These are phyloP conservation scores for Blastobotrys buckinghamii DNA, from an alignment of 1,139 yeast genomes.

Conservation along the genomic window DNA sequence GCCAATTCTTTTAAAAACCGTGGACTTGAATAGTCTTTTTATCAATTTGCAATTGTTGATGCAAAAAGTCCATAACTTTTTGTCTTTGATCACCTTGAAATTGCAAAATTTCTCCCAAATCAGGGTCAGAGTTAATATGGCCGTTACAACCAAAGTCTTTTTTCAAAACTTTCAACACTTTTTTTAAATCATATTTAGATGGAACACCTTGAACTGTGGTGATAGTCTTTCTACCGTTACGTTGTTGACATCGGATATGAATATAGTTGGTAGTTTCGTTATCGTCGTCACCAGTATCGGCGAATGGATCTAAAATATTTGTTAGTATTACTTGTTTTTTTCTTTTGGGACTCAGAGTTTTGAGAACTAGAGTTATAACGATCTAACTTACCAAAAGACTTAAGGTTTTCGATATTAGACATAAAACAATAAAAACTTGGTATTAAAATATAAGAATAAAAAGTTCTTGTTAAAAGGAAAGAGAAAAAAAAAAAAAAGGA, in stretches of 20 bases:
- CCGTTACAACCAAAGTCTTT: slow-evolving; percentile 99
- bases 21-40: slow-evolving; percentile 97
- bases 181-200: slow-evolving; percentile 88
- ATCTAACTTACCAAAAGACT: slow-evolving; percentile 65
- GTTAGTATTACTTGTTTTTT: slow-evolving; percentile 2
- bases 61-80: slow-evolving; percentile 90
- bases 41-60: slow-evolving; percentile 79
- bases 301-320: slow-evolving; percentile 71
- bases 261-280: slow-evolving; percentile 93
- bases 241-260: slow-evolving; percentile 98
- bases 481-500: background rate
- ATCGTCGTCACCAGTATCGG: slow-evolving; percentile 99
- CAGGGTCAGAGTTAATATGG: slow-evolving; percentile 93
- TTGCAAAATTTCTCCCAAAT: slow-evolving; percentile 95
- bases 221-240: slow-evolving; percentile 98
- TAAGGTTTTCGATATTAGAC: slow-evolving; percentile 81
- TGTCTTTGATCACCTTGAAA: slow-evolving; percentile 98
- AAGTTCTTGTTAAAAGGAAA: background rate
- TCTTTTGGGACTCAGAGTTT: background rate
- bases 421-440: slow-evolving; percentile 29
- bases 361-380: background rate
- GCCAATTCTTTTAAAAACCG: slow-evolving; percentile 72
- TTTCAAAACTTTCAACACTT: slow-evolving; percentile 87
- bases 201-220: slow-evolving; percentile 99
- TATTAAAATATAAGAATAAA: background rate